phyloP scores from a whole-genome alignment of 2,329 filamentous ascomycete species.

The Hyphodiscus sp. region DNA sequence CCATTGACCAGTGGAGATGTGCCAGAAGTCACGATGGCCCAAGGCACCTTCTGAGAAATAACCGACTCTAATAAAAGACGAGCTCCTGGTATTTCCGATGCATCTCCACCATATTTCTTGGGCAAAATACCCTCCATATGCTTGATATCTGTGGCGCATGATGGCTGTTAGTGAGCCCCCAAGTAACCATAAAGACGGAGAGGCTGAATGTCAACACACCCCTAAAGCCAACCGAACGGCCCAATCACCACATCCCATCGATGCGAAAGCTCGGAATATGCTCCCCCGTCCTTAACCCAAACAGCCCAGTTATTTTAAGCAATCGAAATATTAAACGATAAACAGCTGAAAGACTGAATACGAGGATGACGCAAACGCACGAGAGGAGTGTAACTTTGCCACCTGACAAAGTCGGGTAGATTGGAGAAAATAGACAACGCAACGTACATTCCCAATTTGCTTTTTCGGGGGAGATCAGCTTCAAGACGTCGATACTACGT shows the following conservation, averaged over 20 bases:
- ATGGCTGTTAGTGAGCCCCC: slow-evolving; percentile 1
- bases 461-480: slow-evolving; percentile 71
- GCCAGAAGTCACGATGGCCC: slow-evolving; percentile 82
- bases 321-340: neutral
- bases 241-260: neutral
- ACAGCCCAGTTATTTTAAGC: neutral
- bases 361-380: slow-evolving; percentile 1
- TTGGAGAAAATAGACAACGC: neutral
- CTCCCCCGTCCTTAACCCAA: neutral
- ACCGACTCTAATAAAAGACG: slow-evolving; percentile 63
- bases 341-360: slow-evolving; percentile 6
- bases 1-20: slow-evolving; percentile 61
- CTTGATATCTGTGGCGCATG: slow-evolving; percentile 57
- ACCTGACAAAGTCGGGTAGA: neutral
- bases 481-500: slow-evolving; percentile 79
- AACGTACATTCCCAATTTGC: slow-evolving; percentile 89
- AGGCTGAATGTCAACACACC: neutral
- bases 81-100: slow-evolving; percentile 79
- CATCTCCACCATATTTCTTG: slow-evolving; percentile 67
- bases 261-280: neutral
- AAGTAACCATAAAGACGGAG: slow-evolving; percentile 2
- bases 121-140: slow-evolving; percentile 74
- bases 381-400: neutral
- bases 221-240: neutral
- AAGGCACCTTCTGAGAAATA: slow-evolving; percentile 47